These are phyloP conservation scores for Cryomyces antarcticus DNA, from an alignment of 495 filamentous ascomycete species.

Conservation along the genomic window DNA sequence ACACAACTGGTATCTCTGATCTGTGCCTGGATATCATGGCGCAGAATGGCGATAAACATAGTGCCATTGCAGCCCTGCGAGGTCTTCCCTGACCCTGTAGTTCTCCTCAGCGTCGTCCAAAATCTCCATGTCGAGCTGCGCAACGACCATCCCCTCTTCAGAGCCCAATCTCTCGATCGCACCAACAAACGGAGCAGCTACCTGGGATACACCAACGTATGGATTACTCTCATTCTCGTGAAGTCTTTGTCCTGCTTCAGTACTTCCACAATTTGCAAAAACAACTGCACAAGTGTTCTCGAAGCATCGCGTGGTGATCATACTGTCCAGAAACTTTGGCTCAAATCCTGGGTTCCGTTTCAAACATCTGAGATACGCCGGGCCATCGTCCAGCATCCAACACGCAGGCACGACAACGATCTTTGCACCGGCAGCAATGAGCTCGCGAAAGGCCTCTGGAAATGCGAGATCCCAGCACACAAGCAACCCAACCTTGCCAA, in stretches of 20 bases:
- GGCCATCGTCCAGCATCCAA: slow-evolving; percentile 47
- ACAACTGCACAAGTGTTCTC: slow-evolving; percentile 65
- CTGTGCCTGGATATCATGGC: too few relatives aligned
- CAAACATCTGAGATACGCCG: slow-evolving; percentile 24
- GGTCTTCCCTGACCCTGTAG: slow-evolving; percentile 60
- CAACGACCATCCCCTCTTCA: slow-evolving; percentile 53
- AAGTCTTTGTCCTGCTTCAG: too few relatives aligned
- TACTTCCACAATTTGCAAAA: slow-evolving; percentile 56
- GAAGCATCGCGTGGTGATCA: slow-evolving; percentile 48
- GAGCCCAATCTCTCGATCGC: slow-evolving; percentile 38
- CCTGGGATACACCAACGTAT: too few relatives aligned
- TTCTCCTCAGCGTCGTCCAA: slow-evolving; percentile 55
- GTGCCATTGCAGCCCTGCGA: slow-evolving; percentile 54
- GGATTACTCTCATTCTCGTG: too few relatives aligned
- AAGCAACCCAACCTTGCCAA: slow-evolving; percentile 58
- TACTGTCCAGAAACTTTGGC: slow-evolving; percentile 48
- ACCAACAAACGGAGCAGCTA: slow-evolving; percentile 53
- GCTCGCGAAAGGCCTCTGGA: slow-evolving; percentile 68
- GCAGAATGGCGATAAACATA: slow-evolving; percentile 47
- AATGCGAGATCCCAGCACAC: slow-evolving; percentile 90
- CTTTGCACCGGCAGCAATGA: slow-evolving; percentile 55
- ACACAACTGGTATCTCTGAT: too few relatives aligned
- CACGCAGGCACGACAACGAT: slow-evolving; percentile 65
- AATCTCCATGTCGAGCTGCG: slow-evolving; percentile 58
- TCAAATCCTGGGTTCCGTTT: slow-evolving; percentile 50